phyloP scores from a whole-genome alignment of 2,329 filamentous ascomycete species.

The Aspergillus sp. region DNA sequence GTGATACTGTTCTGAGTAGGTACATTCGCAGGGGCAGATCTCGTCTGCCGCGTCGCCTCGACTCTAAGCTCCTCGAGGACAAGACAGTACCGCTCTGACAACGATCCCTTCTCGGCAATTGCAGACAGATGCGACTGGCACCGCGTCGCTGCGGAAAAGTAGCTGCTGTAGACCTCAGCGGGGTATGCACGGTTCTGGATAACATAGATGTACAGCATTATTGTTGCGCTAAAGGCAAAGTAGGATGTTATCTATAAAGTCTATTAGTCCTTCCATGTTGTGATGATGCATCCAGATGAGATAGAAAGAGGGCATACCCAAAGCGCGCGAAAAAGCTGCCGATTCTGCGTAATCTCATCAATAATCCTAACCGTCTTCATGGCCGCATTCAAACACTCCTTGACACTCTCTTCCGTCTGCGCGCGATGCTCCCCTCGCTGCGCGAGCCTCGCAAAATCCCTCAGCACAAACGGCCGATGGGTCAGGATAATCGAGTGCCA shows the following conservation, averaged over 20 bases:
- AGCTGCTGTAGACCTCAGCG: constrained; percentile 19
- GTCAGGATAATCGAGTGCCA: constrained; percentile 51
- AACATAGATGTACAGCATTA: constrained; percentile 29
- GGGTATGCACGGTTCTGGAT: constrained; percentile 22
- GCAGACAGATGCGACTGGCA: constrained; percentile 27
- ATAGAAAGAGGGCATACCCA: constrained; percentile 2
- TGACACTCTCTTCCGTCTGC: background rate
- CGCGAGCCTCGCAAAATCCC: background rate
- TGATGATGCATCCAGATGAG: too few relatives aligned
- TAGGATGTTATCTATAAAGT: constrained; percentile 27
- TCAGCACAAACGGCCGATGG: constrained; percentile 39
- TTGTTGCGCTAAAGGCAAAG: constrained; percentile 26
- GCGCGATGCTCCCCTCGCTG: background rate
- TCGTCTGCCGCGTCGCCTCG: constrained; percentile 3
- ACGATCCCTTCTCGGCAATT: constrained; percentile 26
- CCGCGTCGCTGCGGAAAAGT: constrained; percentile 23
- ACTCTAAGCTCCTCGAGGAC: constrained; percentile 24
- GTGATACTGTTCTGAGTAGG: background rate
- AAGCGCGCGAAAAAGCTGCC: constrained; percentile 4
- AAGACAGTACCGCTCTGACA: constrained; percentile 27
- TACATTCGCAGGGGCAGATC: background rate
- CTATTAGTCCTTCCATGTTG: too few relatives aligned
- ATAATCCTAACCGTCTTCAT: constrained; percentile 5
- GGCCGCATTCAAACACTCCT: constrained; percentile 2
- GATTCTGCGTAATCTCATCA: constrained; percentile 8